Evolutionary conservation across 23 red algal genomes (phyloP).

Genomic region (Cyanidioschyzon merolae): DNA sequence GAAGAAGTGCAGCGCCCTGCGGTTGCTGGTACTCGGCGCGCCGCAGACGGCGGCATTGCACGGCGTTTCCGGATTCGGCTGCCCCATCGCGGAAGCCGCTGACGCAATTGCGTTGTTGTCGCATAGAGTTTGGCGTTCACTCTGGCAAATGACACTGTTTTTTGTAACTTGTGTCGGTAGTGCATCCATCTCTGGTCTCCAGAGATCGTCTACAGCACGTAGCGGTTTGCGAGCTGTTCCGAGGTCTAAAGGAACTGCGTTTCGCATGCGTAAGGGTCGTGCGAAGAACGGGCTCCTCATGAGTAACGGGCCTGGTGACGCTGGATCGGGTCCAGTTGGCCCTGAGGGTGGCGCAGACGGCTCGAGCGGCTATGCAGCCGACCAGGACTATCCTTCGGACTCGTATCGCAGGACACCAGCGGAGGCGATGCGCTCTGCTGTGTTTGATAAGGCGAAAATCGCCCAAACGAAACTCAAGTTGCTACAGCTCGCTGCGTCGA

Average conservation of each 20-base stretch:
- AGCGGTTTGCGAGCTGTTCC: too few relatives aligned
- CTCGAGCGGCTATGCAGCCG: background rate
- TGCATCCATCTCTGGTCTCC: background rate
- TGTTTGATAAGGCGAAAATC: background rate
- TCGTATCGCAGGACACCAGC: background rate
- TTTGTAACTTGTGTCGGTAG: background rate
- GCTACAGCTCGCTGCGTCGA: slow-evolving; percentile 47
- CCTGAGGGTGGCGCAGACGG: background rate
- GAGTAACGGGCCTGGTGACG: background rate
- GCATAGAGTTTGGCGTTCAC: background rate
- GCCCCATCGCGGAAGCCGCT: too few relatives aligned
- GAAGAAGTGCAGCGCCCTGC: too few relatives aligned
- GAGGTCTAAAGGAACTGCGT: too few relatives aligned
- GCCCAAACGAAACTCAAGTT: slow-evolving; percentile 15
- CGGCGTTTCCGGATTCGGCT: too few relatives aligned
- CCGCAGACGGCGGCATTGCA: too few relatives aligned
- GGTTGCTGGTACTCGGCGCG: too few relatives aligned
- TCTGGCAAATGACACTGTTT: background rate
- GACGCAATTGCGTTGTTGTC: too few relatives aligned
- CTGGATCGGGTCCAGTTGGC: background rate
- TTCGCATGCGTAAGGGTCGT: background rate
- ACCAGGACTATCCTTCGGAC: slow-evolving; percentile 18
- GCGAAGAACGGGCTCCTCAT: background rate
- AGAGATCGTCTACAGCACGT: too few relatives aligned
- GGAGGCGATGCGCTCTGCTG: slow-evolving; percentile 11